phyloP scores from a whole-genome alignment of 106 monocot species.

The Xerophyta viscosa region DNA sequence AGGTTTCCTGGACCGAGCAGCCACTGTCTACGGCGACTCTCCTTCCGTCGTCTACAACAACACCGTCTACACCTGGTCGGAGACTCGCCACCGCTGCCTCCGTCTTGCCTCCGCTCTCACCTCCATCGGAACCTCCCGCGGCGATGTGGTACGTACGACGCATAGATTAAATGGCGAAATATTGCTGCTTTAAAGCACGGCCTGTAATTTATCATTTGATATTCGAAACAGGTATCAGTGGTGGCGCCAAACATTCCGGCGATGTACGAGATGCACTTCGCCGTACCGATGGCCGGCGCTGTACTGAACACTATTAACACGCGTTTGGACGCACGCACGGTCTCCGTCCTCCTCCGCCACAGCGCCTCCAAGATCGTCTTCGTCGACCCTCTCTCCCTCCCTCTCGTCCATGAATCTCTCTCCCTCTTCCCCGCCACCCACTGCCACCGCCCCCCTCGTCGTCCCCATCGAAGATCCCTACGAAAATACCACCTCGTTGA shows the following conservation, averaged over 20 bases:
- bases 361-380: constrained; percentile 42
- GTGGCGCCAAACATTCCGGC: constrained; percentile 35
- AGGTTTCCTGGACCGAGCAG: constrained; percentile 51
- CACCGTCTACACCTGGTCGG: constrained; percentile 55
- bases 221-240: constrained; percentile 22
- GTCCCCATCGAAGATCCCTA: constrained; percentile 20
- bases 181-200: neutral
- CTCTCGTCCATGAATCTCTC: constrained; percentile 22
- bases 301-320: constrained; percentile 28
- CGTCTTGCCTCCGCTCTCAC: constrained; percentile 55
- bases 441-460: constrained; percentile 8
- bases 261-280: constrained; percentile 40
- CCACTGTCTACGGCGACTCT: constrained; percentile 40
- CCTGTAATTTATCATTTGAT: neutral
- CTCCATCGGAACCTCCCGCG: constrained; percentile 21
- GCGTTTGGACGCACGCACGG: constrained; percentile 35
- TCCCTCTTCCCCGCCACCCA: constrained; percentile 4
- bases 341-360: constrained; percentile 36
- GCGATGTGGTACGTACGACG: constrained; percentile 7
- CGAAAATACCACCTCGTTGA: too few species aligned
- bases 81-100: constrained; percentile 51
- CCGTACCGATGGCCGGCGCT: constrained; percentile 20
- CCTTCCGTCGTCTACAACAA: constrained; percentile 39
- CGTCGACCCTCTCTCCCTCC: constrained; percentile 31
- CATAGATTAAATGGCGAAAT: neutral